phyloP scores from a whole-genome alignment of 108 stramenopile genomes.

The Seminavis robusta region DNA sequence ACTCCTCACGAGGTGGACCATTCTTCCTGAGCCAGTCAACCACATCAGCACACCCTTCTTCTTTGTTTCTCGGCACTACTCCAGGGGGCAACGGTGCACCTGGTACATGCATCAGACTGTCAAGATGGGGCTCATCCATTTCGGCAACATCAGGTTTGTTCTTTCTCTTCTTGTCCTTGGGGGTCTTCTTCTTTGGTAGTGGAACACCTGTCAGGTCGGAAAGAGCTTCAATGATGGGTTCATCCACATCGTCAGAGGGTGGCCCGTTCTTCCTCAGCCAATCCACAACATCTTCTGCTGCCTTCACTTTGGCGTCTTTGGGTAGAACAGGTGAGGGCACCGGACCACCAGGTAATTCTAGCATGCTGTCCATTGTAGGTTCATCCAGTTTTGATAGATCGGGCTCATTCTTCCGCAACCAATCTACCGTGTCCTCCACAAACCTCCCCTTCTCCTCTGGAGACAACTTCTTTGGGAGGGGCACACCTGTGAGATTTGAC shows the following conservation, averaged over 20 bases:
- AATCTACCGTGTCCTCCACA: not conserved
- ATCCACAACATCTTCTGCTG: not conserved
- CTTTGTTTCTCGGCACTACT: conserved; percentile 15
- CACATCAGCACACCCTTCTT: not conserved
- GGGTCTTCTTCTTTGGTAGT: too few species aligned
- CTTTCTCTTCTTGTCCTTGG: not conserved
- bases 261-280: conserved; percentile 6
- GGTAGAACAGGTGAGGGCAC: not conserved
- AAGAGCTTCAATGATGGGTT: not conserved
- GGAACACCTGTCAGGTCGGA: too few species aligned
- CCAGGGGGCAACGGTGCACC: conserved; percentile 1
- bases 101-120: too few species aligned
- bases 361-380: not conserved
- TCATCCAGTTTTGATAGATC: conserved; percentile 2
- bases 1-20: not conserved
- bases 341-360: not conserved
- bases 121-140: conserved; percentile 2
- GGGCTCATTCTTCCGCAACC: conserved; percentile 6
- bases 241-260: not conserved
- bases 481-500: conserved; percentile 1
- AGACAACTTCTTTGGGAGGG: conserved; percentile 6
- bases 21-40: not conserved
- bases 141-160: conserved; percentile 2
- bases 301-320: not conserved
- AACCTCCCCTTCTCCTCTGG: conserved; percentile 5